These are phyloP conservation scores for Toxoplasma gondii DNA, from an alignment of 169 alveolate genomes.

Conservation along the genomic window DNA sequence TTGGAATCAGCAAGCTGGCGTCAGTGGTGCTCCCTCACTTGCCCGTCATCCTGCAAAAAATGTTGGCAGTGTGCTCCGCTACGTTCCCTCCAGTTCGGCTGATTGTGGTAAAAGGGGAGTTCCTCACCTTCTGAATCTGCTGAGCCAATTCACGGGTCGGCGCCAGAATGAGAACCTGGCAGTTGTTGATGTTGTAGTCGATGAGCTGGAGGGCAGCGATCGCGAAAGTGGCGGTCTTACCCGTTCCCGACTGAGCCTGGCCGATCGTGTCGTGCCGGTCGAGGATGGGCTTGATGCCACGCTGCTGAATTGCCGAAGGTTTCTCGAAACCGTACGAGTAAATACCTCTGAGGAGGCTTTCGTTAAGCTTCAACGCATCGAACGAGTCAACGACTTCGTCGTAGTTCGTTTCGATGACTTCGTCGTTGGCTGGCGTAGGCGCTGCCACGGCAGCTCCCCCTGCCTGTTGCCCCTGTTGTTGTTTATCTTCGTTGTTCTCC, in stretches of 20 bases:
- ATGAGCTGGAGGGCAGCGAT: constrained; percentile 94
- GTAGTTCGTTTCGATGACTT: constrained; percentile 91
- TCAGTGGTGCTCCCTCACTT: too few species aligned
- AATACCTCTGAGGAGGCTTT: constrained; percentile 95
- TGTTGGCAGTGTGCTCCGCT: too few species aligned
- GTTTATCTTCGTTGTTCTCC: constrained; percentile 28
- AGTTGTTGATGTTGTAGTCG: constrained; percentile 89
- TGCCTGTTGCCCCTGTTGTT: constrained; percentile 20
- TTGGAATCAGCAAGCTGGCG: too few species aligned
- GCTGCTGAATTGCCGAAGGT: constrained; percentile 99
- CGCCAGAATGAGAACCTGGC: constrained; percentile 96
- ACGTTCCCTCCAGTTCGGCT: too few species aligned
- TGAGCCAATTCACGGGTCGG: constrained; percentile 99
- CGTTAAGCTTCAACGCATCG: constrained; percentile 95
- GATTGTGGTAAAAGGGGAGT: too few species aligned
- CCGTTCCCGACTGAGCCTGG: constrained; percentile 99
- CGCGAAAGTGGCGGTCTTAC: constrained; percentile 98
- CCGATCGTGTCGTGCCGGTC: constrained; percentile 98
- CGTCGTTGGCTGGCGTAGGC: constrained; percentile 51
- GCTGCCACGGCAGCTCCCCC: background rate
- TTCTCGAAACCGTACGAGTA: constrained; percentile 98
- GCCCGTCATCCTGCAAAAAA: too few species aligned
- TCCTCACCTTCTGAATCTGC: constrained; percentile 93
- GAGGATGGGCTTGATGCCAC: constrained; percentile 98
- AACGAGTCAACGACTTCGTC: constrained; percentile 95